These are phyloP conservation scores for Calonectria multiphialidica DNA, from an alignment of 2,329 filamentous ascomycete species.

Conservation along the genomic window DNA sequence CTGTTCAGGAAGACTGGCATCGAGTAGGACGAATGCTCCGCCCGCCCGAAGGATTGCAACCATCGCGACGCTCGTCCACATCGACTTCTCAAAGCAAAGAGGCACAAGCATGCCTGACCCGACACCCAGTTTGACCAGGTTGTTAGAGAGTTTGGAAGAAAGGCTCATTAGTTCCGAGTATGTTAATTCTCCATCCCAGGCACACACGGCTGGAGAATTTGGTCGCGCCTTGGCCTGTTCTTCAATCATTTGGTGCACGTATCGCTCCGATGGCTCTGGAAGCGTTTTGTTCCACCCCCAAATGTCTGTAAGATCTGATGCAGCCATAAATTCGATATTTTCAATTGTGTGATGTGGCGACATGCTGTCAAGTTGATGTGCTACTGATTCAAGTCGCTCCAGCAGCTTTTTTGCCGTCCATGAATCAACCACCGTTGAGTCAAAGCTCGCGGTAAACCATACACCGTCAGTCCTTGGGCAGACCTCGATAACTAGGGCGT, in stretches of 20 bases:
- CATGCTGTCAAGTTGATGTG: not conserved
- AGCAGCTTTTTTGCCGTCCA: not conserved
- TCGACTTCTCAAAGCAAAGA: slow-evolving; percentile 40
- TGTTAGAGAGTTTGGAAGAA: slow-evolving; percentile 52
- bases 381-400: not conserved
- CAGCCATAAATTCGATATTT: not conserved
- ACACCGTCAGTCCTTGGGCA: not conserved
- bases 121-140: slow-evolving; percentile 47
- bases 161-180: slow-evolving; percentile 54
- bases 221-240: slow-evolving; percentile 23
- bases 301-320: slow-evolving; percentile 27
- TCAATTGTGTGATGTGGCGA: not conserved
- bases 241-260: slow-evolving; percentile 31
- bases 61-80: slow-evolving; percentile 38
- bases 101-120: slow-evolving; percentile 31
- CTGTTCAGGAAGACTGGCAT: not conserved
- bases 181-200: slow-evolving; percentile 48
- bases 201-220: slow-evolving; percentile 33
- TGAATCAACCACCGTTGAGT: slow-evolving; percentile 5
- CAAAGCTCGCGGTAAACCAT: slow-evolving; percentile 2
- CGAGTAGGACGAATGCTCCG: slow-evolving; percentile 29
- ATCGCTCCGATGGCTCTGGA: slow-evolving; percentile 28
- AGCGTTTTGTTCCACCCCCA: slow-evolving; percentile 28
- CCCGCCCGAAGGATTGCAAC: slow-evolving; percentile 42
- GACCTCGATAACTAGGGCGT: slow-evolving; percentile 10